These are phyloP conservation scores for Blastomyces gilchristii DNA, from an alignment of 2,329 filamentous ascomycete species.

Conservation along the genomic window DNA sequence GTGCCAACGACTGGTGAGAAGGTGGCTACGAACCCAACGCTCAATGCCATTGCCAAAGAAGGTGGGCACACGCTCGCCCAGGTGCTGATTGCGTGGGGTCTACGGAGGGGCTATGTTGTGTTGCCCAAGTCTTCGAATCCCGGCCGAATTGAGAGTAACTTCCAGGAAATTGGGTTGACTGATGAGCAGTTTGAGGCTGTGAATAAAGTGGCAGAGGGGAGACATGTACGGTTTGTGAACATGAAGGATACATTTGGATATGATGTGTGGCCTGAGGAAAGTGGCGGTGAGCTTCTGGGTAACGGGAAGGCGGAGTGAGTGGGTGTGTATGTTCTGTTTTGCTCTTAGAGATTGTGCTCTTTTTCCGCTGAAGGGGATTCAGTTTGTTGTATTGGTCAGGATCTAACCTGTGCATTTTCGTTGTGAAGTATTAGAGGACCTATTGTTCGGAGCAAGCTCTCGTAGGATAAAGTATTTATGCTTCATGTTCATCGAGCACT, in stretches of 20 bases:
- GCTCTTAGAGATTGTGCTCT: not conserved
- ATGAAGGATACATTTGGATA: conserved; percentile 75
- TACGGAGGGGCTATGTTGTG: conserved; percentile 56
- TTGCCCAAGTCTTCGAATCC: conserved; percentile 61
- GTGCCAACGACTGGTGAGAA: conserved; percentile 59
- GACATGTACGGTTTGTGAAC: conserved; percentile 64
- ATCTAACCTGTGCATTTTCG: not conserved
- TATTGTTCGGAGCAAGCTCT: not conserved
- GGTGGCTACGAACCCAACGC: conserved; percentile 48
- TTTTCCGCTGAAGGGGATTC: not conserved
- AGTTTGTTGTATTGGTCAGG: not conserved
- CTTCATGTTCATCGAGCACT: not conserved
- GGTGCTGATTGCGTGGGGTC: conserved; percentile 55
- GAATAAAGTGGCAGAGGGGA: conserved; percentile 53
- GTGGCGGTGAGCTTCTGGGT: conserved; percentile 23
- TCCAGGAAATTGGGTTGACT: conserved; percentile 50
- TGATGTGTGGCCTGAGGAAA: conserved; percentile 56
- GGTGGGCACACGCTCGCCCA: conserved; percentile 50
- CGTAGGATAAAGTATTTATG: not conserved
- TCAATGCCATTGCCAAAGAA: conserved; percentile 50
- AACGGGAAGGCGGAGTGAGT: conserved; percentile 13
- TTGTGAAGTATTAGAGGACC: not conserved
- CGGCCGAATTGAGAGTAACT: conserved; percentile 57
- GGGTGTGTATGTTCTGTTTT: not conserved
- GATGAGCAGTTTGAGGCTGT: conserved; percentile 51